phyloP scores from a whole-genome alignment of 768 basidiomycete genomes.

The Panaeolus papilionaceus region DNA sequence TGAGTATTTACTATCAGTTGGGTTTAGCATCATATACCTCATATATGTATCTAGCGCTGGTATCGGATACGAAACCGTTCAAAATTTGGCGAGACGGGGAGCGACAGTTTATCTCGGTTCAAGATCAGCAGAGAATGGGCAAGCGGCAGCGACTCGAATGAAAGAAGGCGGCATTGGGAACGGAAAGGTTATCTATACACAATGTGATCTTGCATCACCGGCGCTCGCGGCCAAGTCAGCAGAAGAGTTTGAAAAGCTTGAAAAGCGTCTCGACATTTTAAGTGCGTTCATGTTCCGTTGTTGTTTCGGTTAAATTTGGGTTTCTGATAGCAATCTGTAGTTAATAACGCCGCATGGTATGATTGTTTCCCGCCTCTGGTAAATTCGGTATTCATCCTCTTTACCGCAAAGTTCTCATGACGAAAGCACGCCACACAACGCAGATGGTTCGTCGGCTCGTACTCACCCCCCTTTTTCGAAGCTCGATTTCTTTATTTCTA shows the following conservation, averaged over 20 bases:
- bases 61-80: slow-evolving; percentile 52
- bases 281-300: slow-evolving; percentile 35
- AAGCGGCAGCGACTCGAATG: slow-evolving; percentile 47
- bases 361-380: not conserved
- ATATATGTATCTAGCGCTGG: slow-evolving; percentile 25
- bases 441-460: not conserved
- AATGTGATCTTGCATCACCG: slow-evolving; percentile 53
- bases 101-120: slow-evolving; percentile 63
- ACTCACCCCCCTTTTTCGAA: not conserved
- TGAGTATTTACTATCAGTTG: slow-evolving; percentile 31
- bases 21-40: slow-evolving; percentile 25
- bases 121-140: slow-evolving; percentile 47
- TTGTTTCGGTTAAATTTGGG: not conserved
- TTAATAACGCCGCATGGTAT: slow-evolving; percentile 14
- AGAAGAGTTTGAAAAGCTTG: slow-evolving; percentile 46
- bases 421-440: not conserved
- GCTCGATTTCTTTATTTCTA: no score
- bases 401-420: not conserved
- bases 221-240: slow-evolving; percentile 46
- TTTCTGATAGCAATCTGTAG: not conserved
- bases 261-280: slow-evolving; percentile 54
- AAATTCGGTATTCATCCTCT: not conserved
- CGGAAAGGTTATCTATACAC: slow-evolving; percentile 49
- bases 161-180: slow-evolving; percentile 26
- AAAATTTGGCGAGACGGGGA: slow-evolving; percentile 53